A percentile compares a stretch with the other conserved stretches of the same genome.
Conservation (phyloP, 768 basidiomycete genomes). For the Cystofilobasidium bisporidii region DNA sequence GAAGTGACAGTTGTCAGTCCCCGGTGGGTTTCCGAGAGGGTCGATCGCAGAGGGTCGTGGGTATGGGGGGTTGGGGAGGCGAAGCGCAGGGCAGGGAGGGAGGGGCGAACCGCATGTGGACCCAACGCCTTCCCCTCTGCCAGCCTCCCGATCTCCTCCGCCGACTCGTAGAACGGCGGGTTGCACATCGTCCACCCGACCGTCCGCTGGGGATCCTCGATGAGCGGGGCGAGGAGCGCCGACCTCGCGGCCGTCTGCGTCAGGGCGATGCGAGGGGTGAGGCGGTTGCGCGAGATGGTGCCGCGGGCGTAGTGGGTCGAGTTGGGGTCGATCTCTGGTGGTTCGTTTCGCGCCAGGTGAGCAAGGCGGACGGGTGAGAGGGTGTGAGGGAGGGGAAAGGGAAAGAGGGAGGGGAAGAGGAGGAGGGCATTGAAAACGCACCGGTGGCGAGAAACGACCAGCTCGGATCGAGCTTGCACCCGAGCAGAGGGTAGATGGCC, state of each 20-base stretch:
- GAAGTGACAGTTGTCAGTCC: too few species aligned
- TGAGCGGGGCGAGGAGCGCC: slow-evolving; percentile 47
- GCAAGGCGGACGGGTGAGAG: neutral
- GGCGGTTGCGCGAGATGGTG: slow-evolving; percentile 54
- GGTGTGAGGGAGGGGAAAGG: neutral
- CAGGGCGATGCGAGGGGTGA: slow-evolving; percentile 50
- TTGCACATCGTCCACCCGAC: slow-evolving; percentile 89
- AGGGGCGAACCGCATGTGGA: slow-evolving; percentile 58
- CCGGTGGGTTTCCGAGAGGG: too few species aligned
- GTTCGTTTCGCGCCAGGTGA: too few species aligned
- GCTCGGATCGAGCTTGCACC: slow-evolving; percentile 47
- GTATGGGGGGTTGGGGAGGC: too few species aligned
- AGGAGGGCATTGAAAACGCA: slow-evolving; percentile 33
- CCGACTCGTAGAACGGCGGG: slow-evolving; percentile 82
- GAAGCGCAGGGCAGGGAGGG: neutral
- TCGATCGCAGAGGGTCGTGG: too few species aligned
- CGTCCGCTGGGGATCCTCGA: too few species aligned
- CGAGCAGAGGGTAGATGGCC: slow-evolving; percentile 76
- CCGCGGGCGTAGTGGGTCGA: slow-evolving; percentile 52
- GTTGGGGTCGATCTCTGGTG: slow-evolving; percentile 60
- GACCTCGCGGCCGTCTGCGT: slow-evolving; percentile 37
- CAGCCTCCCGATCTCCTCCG: slow-evolving; percentile 55
- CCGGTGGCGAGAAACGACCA: slow-evolving; percentile 67
- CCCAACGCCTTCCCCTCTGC: slow-evolving; percentile 54
- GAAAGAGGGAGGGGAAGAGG: neutral